phyloP scores from a whole-genome alignment of 306 rosid genomes.

The Ceratonia siliqua region DNA sequence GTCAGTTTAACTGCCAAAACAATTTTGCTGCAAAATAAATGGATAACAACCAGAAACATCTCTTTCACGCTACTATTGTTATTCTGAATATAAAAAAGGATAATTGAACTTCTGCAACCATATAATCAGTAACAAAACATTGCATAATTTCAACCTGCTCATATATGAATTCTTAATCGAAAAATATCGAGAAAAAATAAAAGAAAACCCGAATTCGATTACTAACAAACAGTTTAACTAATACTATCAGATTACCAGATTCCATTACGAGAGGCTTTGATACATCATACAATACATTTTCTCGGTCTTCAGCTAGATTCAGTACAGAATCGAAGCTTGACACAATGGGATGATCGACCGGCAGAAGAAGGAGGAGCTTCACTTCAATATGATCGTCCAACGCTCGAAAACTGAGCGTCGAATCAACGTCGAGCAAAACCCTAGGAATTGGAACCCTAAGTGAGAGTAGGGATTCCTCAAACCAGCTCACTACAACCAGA shows the following conservation, averaged over 20 bases:
- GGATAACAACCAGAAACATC: background rate
- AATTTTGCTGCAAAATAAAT: background rate
- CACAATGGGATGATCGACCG: slow-evolving; percentile 71
- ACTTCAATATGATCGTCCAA: slow-evolving; percentile 75
- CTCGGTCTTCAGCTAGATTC: slow-evolving; percentile 35
- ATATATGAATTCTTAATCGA: background rate
- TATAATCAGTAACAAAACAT: background rate
- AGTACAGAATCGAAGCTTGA: slow-evolving; percentile 47
- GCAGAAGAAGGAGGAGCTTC: slow-evolving; percentile 78
- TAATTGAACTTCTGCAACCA: background rate
- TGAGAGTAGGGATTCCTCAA: slow-evolving; percentile 37
- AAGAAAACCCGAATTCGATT: background rate
- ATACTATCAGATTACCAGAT: slow-evolving; percentile 49
- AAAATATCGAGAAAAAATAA: background rate
- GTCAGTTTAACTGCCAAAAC: background rate
- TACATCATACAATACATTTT: slow-evolving; percentile 17
- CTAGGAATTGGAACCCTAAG: slow-evolving; percentile 74
- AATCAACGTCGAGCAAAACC: slow-evolving; percentile 66
- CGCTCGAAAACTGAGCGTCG: slow-evolving; percentile 52
- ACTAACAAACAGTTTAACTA: background rate
- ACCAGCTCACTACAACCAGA: slow-evolving; percentile 49
- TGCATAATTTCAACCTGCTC: background rate
- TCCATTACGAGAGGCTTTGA: slow-evolving; percentile 49
- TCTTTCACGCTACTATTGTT: background rate
- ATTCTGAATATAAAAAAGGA: background rate